Evolutionary conservation across 148 eudicot species (phyloP), one percentile per base, ranked within the genome.

Genomic region (Silene uniflora): DNA sequence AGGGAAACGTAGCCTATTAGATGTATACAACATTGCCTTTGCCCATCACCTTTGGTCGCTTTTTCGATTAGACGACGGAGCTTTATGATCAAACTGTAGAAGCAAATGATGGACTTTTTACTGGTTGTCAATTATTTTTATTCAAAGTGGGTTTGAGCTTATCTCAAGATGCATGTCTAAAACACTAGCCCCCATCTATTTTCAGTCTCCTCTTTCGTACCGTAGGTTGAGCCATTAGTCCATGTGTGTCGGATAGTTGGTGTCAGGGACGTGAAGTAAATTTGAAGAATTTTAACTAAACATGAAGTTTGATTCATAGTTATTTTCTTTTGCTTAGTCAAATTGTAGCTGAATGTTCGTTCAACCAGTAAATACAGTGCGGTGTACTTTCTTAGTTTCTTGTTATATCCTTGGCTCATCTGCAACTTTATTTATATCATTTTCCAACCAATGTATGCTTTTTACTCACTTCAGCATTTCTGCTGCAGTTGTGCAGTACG

Each of bases 401-500:
- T n/a, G n/a, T n/a, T n/a, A n/a, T n/a, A 0, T 22, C 7, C 17
- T 47, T 42, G 19, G 7, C 23, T 68, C 49, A 39, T 56, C 21
- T 39, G 8, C 16, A 5, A 47, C 39, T 18, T 69, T 29, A 56
- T 35, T 19, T 24, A 10, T 60, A 18, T 6, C 22, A 16, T 56
- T 55, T 35, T 59, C 10, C 54, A 39, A 32, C 12, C 14, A 32
- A 46, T 18, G 44, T 17, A 1, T 18, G 68, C 8, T 46, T 55
- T 77, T 35, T 29, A 65, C 70, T 54, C 46, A 24, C 10, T 19
- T 22, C 32, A 52, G 12, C 10, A 47, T 65, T 13, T 47, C 8
- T 25, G 35, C 69, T 77, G 75, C 84, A 81, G 84, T 81, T 81
- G 84, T 82, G 58, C 85, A 82, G 76, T 82, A 82, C 58, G 85